These are phyloP conservation scores for Aspergillus intermedius DNA, from an alignment of 2,329 filamentous ascomycete species.

Conservation along the genomic window DNA sequence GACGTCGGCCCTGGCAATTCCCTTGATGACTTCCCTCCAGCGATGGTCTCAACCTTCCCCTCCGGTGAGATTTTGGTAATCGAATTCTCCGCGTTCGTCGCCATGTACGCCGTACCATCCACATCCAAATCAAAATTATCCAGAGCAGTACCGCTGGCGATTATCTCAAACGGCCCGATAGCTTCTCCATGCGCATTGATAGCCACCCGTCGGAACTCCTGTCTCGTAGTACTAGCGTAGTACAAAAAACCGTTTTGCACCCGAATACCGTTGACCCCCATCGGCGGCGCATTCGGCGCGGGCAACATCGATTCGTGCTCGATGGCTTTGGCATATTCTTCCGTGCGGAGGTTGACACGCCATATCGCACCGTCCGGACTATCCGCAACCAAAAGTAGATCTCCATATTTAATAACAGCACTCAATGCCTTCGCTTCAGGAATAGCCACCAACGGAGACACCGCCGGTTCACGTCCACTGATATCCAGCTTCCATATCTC, in stretches of 20 bases:
- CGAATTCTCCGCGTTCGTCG: constrained; percentile 18
- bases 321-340: constrained; percentile 13
- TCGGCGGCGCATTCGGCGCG: constrained; percentile 12
- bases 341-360: constrained; percentile 13
- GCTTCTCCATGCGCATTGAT: constrained; percentile 12
- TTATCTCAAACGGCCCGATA: constrained; percentile 14
- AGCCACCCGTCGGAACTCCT: constrained; percentile 16
- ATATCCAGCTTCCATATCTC: neutral
- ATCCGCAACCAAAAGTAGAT: neutral
- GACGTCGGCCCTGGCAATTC: constrained; percentile 17
- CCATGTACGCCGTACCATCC: constrained; percentile 16
- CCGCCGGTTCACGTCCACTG: neutral
- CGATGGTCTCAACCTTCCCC: constrained; percentile 16
- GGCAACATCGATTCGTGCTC: constrained; percentile 17
- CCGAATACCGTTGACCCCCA: constrained; percentile 16
- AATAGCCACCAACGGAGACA: neutral
- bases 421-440: neutral
- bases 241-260: constrained; percentile 14
- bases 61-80: constrained; percentile 16
- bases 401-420: neutral
- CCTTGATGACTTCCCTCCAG: constrained; percentile 16
- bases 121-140: constrained; percentile 15
- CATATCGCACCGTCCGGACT: constrained; percentile 10
- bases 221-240: constrained; percentile 17
- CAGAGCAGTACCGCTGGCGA: constrained; percentile 17